Evolutionary conservation across 257 asterid genomes (phyloP), one percentile per base, ranked within the genome.

Genomic region (Sherardia arvensis): DNA sequence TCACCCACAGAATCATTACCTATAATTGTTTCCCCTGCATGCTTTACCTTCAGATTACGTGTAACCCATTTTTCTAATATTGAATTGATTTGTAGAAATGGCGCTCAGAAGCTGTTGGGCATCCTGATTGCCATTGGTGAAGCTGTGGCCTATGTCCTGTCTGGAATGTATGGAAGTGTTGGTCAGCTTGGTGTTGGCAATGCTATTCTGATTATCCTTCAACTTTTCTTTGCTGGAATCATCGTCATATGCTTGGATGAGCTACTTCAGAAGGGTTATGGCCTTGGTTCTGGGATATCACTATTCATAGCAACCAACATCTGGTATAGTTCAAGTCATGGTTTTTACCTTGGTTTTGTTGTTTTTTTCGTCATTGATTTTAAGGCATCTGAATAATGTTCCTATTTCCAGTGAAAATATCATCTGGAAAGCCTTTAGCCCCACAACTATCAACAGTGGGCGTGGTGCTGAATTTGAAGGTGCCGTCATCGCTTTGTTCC

Each of bases 401-500:
- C 18, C 23, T 49, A 62, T 69, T 69, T 48, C 23, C 81, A 85
- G 94, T 79, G 94, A 86, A 81, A 86, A 54, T 69, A 76, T 83
- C 61, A 81, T 83, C 69, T 86, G 94, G 88, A 83, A 83, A 59
- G 88, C 94, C 47, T 83, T 86, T 70, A 86, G 91, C 71, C 91
- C 91, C 15, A 81, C 88, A 23, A 80, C 91, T 11, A 78, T 86
- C 76, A 86, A 81, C 15, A 83, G 75, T 25, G 94, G 86, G 36
- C 80, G 86, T 69, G 94, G 87, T 25, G 84, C 86, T 66, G 91
- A 86, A 75, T 83, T 86, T 67, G 94, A 86, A 71, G 94, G 94
- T 9, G 90, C 94, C 38, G 82, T 79, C 51, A 79, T 81, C 62
- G 90, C 90, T 20, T 63, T 81, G 63, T 79, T 85, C 84, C 94